Evolutionary conservation across 192 early-diverging fungal genomes (phyloP).

Genomic region (Coemansia sp.): DNA sequence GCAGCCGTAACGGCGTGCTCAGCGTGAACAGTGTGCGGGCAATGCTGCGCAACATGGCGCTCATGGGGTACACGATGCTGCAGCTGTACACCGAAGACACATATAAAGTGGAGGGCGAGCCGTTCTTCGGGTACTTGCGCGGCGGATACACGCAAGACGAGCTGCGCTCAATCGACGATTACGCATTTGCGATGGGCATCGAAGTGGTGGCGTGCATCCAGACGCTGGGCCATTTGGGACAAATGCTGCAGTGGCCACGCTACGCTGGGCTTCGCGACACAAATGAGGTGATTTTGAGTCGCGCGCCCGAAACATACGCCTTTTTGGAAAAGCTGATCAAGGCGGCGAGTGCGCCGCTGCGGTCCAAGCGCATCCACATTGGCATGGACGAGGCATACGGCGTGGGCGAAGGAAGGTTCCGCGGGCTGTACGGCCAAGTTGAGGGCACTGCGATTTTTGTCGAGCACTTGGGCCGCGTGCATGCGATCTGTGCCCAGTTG

Average conservation of each 20-base stretch:
- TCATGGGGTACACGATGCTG: conserved; percentile 84
- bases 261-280: conserved; percentile 78
- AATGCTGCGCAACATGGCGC: conserved; percentile 72
- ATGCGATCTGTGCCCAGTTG: conserved; percentile 63
- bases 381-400: conserved; percentile 90
- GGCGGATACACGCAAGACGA: conserved; percentile 76
- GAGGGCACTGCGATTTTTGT: conserved; percentile 74
- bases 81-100: conserved; percentile 93
- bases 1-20: conserved; percentile 79
- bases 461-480: conserved; percentile 72
- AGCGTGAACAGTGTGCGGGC: conserved; percentile 61
- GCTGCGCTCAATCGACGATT: conserved; percentile 72
- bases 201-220: conserved; percentile 90
- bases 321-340: conserved; percentile 74
- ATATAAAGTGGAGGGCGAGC: conserved; percentile 67
- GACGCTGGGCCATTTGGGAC: conserved; percentile 85
- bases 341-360: conserved; percentile 63
- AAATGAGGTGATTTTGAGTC: conserved; percentile 72
- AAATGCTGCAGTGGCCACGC: conserved; percentile 86
- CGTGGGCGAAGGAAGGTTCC: conserved; percentile 80
- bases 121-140: conserved; percentile 73
- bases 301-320: conserved; percentile 74
- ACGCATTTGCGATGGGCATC: conserved; percentile 72
- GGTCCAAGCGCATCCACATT: conserved; percentile 80
- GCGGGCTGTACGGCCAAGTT: conserved; percentile 70